Base-by-base conservation (phyloP, 2,329 filamentous ascomycete species). In the Cladosporium oxysporum region DNA sequence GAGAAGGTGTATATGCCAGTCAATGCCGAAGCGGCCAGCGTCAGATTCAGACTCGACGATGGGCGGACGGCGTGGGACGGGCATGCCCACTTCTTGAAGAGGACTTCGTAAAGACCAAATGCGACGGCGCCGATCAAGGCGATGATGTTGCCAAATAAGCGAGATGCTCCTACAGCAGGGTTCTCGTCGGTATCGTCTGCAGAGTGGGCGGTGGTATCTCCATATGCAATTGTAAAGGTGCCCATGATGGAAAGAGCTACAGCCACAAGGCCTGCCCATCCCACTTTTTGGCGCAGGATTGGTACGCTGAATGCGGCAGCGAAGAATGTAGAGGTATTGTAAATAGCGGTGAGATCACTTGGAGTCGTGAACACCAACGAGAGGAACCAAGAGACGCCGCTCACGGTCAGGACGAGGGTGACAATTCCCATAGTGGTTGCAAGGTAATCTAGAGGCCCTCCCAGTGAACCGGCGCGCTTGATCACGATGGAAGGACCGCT, bases 301-400 rank as follows among this genome's bases (percentile, higher is more conserved):
- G 75, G 75, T 0, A 76, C 71, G 49, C 68, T 71, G 67, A 76
- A 76, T 0, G 70, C 72, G 5, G 74, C 74, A 14, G 75, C 75
- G 62, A 76, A 76, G 68, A 76, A 76, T 1, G 73, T 76, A n/a
- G 72, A 69, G 66, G 71, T 74, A 62, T 76, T 76, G 72, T 76
- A 76, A 65, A 76, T 76, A 6, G 75, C 75, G 29, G 74, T 76
- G 35, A 76, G 66, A 68, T 76, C 75, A 18, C 72, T 72, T 1
- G 75, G 75, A 10, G 75, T 76, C 21, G 75, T 76, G 14, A 75
- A 66, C 21, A 68, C 69, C 26, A 76, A 66, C 3, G 74, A 66
- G 4, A 73, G 58, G 69, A 76, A 76, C 74, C 75, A 76, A 29
- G 71, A 71, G 18, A 69, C 57, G 41, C 75, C 75, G 62, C 72